A percentile compares a stretch with the other conserved stretches of the same genome.
These are phyloP conservation scores for Ustilago nuda DNA, from an alignment of 1,284 basidiomycete species.

Conservation along the genomic window DNA sequence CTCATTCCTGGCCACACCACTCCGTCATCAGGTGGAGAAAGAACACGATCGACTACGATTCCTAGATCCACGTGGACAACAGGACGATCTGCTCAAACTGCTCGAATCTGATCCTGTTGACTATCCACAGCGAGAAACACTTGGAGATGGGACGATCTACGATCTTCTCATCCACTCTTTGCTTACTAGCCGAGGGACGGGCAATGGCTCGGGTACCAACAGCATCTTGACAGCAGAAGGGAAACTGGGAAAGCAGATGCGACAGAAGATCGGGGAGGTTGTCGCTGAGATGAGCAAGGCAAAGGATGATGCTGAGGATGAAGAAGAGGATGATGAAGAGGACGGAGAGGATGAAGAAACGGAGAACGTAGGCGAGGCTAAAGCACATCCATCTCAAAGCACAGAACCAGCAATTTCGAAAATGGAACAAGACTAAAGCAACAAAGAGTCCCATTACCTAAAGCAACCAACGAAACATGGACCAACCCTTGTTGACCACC, in stretches of 20 bases:
- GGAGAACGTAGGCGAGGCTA: neutral
- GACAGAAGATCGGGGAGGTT: constrained; percentile 1
- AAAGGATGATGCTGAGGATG: constrained; percentile 30
- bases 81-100: constrained; percentile 20
- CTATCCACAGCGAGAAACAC: neutral
- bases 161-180: constrained; percentile 19
- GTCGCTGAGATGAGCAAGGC: constrained; percentile 10
- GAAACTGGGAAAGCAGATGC: constrained; percentile 15
- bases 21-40: constrained; percentile 20
- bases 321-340: constrained; percentile 24
- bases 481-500: constrained; percentile 36
- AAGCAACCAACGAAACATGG: constrained; percentile 38
- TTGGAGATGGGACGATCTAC: constrained; percentile 28
- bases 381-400: neutral
- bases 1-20: constrained; percentile 9
- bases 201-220: neutral
- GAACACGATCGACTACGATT: constrained; percentile 28
- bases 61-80: constrained; percentile 23
- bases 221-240: constrained; percentile 22
- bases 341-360: constrained; percentile 1
- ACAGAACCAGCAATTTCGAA: neutral
- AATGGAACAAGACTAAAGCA: constrained; percentile 1
- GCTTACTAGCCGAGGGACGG: neutral
- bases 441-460: constrained; percentile 5
- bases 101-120: constrained; percentile 26